Base-by-base conservation (phyloP, 257 asterid species). In the Capsicum chinense region DNA sequence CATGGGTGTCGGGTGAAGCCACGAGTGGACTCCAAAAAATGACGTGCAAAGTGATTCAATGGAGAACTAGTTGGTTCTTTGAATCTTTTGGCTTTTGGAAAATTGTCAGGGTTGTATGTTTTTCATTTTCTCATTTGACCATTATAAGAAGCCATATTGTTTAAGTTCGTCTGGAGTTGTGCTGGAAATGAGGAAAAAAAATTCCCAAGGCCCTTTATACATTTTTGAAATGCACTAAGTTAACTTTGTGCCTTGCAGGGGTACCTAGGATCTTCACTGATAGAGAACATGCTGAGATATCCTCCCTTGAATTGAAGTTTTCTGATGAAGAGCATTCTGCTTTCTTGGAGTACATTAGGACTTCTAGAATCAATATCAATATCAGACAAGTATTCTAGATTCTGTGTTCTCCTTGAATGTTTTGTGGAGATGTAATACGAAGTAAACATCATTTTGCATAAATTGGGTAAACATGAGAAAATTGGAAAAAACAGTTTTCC, bases 321-420 rank as follows among this genome's bases (percentile, higher is more conserved):
- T 80, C 90, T 1, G 84, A 80, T 58, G 92, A 88, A 85, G 94
- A 89, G 19, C 90, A 86, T 84, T 17, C 68, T 47, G 79, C 91
- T 19, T 92, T 85, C 86, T 88, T 92, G 86, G 88, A 92, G 81
- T 96, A 96, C 90, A 86, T 93, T 84, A 88, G 87, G 86, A 89
- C 95, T 64, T 94, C 98, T 60, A 93, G 98, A 90, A 91, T 96
- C 91, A 96, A 96, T 90, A 94, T 96, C 88, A 96, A 96, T 84
- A 94, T 96, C 64, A 91, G 99, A 90, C 99, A 96, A 90, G 98
- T 96, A 66, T 90, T 86, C 86, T 93, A 70, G 86, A 68, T 26
- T 26, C 52, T 62, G 5, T 21, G 11, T 37, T 73, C 64, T n/a
- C 69, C 13, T 33, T 21, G 79, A 47, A 85, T n/a, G 62, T 26